Percentiles rank a stretch among this genome's conserved stretches.
phyloP scores from a whole-genome alignment of 345 rosid genomes.

The Boechera stricta region DNA sequence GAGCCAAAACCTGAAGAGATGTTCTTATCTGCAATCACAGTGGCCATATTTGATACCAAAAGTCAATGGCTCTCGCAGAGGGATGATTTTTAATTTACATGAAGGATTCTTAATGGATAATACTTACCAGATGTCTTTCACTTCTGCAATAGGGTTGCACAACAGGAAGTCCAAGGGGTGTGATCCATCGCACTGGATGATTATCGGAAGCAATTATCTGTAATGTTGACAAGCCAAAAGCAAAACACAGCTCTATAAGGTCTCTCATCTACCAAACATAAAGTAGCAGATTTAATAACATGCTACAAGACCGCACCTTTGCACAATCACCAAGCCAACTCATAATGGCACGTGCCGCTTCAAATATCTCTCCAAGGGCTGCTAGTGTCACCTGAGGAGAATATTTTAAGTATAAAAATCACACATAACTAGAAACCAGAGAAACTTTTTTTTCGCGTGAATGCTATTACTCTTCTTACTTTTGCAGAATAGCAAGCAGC shows the following conservation, averaged over 20 bases:
- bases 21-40: conserved; percentile 76
- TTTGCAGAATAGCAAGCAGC: conserved; percentile 95
- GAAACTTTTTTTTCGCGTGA: background rate
- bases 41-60: conserved; percentile 17
- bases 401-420: background rate
- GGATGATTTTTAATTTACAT: background rate
- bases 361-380: conserved; percentile 89
- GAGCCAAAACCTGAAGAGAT: conserved; percentile 88
- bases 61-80: conserved; percentile 3
- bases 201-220: conserved; percentile 86
- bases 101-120: conserved; percentile 25
- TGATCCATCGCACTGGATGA: conserved; percentile 88
- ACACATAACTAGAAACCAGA: background rate
- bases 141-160: conserved; percentile 89
- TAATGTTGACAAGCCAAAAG: conserved; percentile 7
- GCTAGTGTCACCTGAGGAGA: conserved; percentile 76
- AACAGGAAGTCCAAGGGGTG: conserved; percentile 97
- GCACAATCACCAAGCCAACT: conserved; percentile 98
- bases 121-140: conserved; percentile 80
- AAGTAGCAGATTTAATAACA: background rate
- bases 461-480: conserved; percentile 54
- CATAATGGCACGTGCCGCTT: conserved; percentile 97
- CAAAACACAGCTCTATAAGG: background rate
- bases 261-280: background rate
- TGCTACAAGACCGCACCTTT: conserved; percentile 52